Evolutionary conservation across 768 basidiomycete species (phyloP).

Genomic region (Tephrocybe sp.): DNA sequence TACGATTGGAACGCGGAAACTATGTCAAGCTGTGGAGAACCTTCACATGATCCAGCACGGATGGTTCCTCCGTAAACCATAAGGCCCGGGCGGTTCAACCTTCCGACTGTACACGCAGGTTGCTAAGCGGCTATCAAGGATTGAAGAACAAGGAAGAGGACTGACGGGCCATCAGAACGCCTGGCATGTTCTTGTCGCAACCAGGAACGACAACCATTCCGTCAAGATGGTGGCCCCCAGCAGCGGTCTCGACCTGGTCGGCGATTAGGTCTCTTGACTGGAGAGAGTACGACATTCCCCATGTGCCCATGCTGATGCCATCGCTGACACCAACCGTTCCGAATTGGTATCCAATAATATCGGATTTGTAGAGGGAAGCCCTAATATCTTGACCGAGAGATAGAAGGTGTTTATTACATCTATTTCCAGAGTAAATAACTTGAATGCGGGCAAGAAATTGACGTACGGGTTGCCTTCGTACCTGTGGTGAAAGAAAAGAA

Average conservation of each 20-base stretch:
- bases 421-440: slow-evolving; percentile 28
- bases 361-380: slow-evolving; percentile 63
- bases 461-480: slow-evolving; percentile 98
- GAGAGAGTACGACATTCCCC: slow-evolving; percentile 92
- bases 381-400: slow-evolving; percentile 87
- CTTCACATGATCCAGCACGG: slow-evolving; percentile 87
- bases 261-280: slow-evolving; percentile 98
- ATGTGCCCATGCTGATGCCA: slow-evolving; percentile 97
- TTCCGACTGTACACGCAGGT: slow-evolving; percentile 60
- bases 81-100: slow-evolving; percentile 91
- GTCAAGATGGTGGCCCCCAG: slow-evolving; percentile 96
- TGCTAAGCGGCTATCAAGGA: slow-evolving; percentile 19
- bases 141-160: slow-evolving; percentile 11
- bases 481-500: slow-evolving; percentile 45
- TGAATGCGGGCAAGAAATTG: not conserved
- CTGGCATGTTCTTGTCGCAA: slow-evolving; percentile 99
- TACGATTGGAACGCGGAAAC: slow-evolving; percentile 98
- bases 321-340: slow-evolving; percentile 98
- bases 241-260: slow-evolving; percentile 94
- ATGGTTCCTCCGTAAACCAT: slow-evolving; percentile 99
- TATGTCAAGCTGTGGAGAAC: slow-evolving; percentile 85
- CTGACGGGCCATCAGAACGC: slow-evolving; percentile 93
- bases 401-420: slow-evolving; percentile 94
- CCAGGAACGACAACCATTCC: slow-evolving; percentile 97
- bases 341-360: slow-evolving; percentile 93